Base-by-base conservation (phyloP, 1,284 basidiomycete genomes). In the Cryptococcus floricola region DNA sequence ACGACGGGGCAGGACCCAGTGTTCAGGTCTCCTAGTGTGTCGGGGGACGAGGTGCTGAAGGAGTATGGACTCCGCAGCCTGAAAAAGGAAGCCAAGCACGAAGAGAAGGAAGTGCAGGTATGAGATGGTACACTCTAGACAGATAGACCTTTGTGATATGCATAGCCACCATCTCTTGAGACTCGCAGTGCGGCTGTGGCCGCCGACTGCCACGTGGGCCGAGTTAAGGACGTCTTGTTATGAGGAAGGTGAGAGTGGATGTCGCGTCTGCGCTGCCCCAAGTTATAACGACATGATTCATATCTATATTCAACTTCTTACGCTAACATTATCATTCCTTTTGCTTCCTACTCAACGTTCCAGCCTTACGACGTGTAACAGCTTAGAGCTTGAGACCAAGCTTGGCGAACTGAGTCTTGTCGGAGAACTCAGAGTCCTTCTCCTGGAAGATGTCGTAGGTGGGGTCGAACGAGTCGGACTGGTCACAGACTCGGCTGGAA, bases 11-110 rank as follows among this genome's bases (percentile, higher is more conserved):
- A 84, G n/a, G 93, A 97, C 75, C 83, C 87, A 47, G 83, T 96
- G 34, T 94, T 97, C 81, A 87, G 85, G 75, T 90, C 89, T 71
- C 93, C 93, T 23, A 85, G 88, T 0, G 69, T 82, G 4, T 81
- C 86, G 48, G 70, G 74, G 45, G 74, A 78, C 25, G 81, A 83
- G 34, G 80, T 84, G 37, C 77, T 93, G 48, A 61, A 52, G 41
- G 69, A 71, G 49, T 80, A 80, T 58, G 77, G 78, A 0, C 50
- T 76, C 39, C 51, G 18, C n/a, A 57, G 52, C 43, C 23, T 60
- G 38, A 43, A 55, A 18, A 47, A 57, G 31, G 31, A 34, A 34
- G 10, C 7, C 10, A 34, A 5, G 31, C 7, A 34, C 1, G 31
- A 34, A 34, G 31, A 34, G 31, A 34, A 34, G 6, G 10, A 34